These are phyloP conservation scores for Allium cepa DNA, from an alignment of 106 monocot species.

Conservation along the genomic window DNA sequence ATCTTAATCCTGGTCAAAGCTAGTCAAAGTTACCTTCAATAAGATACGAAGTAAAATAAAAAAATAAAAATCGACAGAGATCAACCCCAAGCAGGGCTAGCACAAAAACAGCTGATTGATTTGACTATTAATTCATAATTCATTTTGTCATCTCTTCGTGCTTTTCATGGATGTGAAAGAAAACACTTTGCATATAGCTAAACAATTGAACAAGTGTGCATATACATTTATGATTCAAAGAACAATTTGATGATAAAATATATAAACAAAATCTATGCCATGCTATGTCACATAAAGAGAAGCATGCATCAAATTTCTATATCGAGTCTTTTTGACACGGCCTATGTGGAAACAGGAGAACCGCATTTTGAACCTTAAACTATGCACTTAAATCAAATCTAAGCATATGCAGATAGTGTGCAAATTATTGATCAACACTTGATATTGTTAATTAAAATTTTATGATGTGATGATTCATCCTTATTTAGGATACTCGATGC, in stretches of 20 bases:
- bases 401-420: not conserved
- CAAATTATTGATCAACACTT: no score
- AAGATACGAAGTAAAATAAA: constrained; percentile 13
- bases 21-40: not conserved
- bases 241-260: not conserved
- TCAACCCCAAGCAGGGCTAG: not conserved
- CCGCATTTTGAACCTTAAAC: not conserved
- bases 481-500: no score
- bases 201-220: not conserved
- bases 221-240: not conserved
- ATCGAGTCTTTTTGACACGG: not conserved
- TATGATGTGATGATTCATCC: no score
- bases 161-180: not conserved
- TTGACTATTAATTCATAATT: constrained; percentile 11
- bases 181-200: not conserved
- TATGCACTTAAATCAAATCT: not conserved
- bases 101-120: constrained; percentile 8
- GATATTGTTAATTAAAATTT: no score
- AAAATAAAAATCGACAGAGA: no score
- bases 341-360: not conserved
- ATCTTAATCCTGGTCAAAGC: constrained; percentile 15
- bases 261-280: not conserved
- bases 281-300: not conserved
- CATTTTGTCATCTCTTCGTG: constrained; percentile 5
- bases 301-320: not conserved